Evolutionary conservation across 2,329 filamentous ascomycete genomes (phyloP).

Genomic region (Epichloe hybrida): DNA sequence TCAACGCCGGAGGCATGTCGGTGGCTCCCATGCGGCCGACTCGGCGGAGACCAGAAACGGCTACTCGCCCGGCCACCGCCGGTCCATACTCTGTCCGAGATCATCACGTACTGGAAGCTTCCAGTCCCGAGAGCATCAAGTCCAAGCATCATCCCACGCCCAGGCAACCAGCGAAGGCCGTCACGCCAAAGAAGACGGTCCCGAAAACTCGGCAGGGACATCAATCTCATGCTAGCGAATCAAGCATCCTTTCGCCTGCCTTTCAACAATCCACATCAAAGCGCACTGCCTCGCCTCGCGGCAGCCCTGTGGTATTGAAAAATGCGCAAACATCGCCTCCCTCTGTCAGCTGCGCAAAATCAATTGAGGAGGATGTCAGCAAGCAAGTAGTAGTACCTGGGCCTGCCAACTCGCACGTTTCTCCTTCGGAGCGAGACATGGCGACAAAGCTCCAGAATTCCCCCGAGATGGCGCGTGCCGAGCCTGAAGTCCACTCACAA

Average conservation of each 20-base stretch:
- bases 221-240: constrained; percentile 36
- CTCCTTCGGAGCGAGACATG: constrained; percentile 16
- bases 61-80: constrained; percentile 47
- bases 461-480: constrained; percentile 4
- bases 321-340: constrained; percentile 17
- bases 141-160: constrained; percentile 33
- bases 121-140: constrained; percentile 33
- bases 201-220: constrained; percentile 34
- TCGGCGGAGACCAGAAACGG: constrained; percentile 43
- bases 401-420: constrained; percentile 23
- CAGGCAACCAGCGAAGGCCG: constrained; percentile 28
- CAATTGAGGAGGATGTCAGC: constrained; percentile 42
- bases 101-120: constrained; percentile 23
- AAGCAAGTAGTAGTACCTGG: constrained; percentile 36
- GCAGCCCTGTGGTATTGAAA: constrained; percentile 28
- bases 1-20: constrained; percentile 44
- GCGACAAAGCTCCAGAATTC: constrained; percentile 4
- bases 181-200: constrained; percentile 38
- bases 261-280: constrained; percentile 17
- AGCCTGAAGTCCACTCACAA: constrained; percentile 3
- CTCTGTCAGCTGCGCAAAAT: constrained; percentile 29
- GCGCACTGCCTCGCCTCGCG: constrained; percentile 24
- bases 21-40: constrained; percentile 50
- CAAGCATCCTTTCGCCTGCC: constrained; percentile 33
- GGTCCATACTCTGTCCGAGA: constrained; percentile 50